A percentile compares a stretch with the other conserved stretches of the same genome.
Conservation (phyloP, 169 alveolate genomes). For the Miamiensis avidus region DNA sequence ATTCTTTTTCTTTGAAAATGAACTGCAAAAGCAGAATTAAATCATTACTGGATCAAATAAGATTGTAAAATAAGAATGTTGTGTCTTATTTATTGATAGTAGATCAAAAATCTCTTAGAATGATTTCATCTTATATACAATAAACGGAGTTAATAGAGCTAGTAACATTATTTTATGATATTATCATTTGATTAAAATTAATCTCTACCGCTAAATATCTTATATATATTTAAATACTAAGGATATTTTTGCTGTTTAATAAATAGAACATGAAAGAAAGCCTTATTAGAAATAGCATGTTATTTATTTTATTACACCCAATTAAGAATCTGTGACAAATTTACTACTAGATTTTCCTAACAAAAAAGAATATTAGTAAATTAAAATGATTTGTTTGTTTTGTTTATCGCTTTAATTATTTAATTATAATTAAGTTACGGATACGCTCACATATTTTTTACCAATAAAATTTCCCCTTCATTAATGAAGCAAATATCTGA, state of each 20-base stretch:
- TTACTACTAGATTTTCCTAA: slow-evolving; percentile 29
- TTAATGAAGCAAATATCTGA: slow-evolving; percentile 41
- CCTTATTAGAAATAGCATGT: slow-evolving; percentile 36
- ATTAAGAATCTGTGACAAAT: slow-evolving; percentile 20
- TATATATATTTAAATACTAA: too few relatives aligned
- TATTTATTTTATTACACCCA: slow-evolving; percentile 36
- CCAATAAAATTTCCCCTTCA: slow-evolving; percentile 26
- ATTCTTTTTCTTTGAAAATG: slow-evolving; percentile 27
- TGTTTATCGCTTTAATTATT: too few relatives aligned
- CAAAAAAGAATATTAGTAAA: slow-evolving; percentile 35
- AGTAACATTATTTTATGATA: neutral
- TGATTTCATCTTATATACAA: slow-evolving; percentile 43
- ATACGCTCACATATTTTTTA: slow-evolving; percentile 27
- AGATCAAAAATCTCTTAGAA: slow-evolving; percentile 34
- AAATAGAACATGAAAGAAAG: slow-evolving; percentile 28
- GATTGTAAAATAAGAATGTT: slow-evolving; percentile 21
- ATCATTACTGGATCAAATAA: slow-evolving; percentile 21
- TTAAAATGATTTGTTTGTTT: too few relatives aligned
- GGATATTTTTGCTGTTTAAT: slow-evolving; percentile 39
- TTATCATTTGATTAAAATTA: neutral
- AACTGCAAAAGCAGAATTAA: slow-evolving; percentile 28
- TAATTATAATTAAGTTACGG: too few relatives aligned
- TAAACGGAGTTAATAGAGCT: slow-evolving; percentile 45
- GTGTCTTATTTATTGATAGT: slow-evolving; percentile 27
- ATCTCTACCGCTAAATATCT: too few relatives aligned